These are phyloP conservation scores for Acer yangbiense DNA, from an alignment of 345 rosid genomes.

Conservation along the genomic window DNA sequence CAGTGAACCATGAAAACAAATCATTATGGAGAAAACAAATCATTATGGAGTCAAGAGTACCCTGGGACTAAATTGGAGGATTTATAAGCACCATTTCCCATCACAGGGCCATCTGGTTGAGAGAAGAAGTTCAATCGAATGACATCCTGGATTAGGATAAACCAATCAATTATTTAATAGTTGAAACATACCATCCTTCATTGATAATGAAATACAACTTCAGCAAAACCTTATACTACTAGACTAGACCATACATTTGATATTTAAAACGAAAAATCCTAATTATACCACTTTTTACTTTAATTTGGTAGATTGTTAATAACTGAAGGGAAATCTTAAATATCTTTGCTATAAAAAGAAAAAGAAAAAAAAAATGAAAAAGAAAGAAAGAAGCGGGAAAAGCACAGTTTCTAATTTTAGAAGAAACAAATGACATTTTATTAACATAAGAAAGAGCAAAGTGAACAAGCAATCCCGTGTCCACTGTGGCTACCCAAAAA, in stretches of 20 bases:
- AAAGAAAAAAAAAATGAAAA: no score
- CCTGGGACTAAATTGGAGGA: constrained; percentile 85
- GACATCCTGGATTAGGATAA: constrained; percentile 54
- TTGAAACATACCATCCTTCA: neutral
- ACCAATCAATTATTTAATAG: neutral
- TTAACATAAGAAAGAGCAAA: no score
- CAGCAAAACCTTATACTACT: neutral
- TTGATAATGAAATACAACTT: neutral
- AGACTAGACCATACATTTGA: constrained; percentile 1
- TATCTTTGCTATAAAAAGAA: no score
- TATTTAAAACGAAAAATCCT: neutral
- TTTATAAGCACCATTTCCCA: constrained; percentile 84
- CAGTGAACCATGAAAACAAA: constrained; percentile 22
- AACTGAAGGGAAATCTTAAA: neutral
- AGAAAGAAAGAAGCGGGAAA: constrained; percentile 7
- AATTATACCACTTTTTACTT: neutral
- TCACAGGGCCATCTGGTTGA: constrained; percentile 93
- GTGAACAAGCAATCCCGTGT: no score
- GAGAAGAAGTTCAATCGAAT: constrained; percentile 74
- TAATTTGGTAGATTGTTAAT: neutral
- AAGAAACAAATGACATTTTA: no score
- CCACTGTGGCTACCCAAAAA: no score
- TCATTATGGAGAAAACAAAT: constrained; percentile 22
- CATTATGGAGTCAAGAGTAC: constrained; percentile 40
- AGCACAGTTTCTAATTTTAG: neutral